Evolutionary conservation across 805 yeast genomes (phyloP).

Genomic region (Ogataea dorogensis): DNA sequence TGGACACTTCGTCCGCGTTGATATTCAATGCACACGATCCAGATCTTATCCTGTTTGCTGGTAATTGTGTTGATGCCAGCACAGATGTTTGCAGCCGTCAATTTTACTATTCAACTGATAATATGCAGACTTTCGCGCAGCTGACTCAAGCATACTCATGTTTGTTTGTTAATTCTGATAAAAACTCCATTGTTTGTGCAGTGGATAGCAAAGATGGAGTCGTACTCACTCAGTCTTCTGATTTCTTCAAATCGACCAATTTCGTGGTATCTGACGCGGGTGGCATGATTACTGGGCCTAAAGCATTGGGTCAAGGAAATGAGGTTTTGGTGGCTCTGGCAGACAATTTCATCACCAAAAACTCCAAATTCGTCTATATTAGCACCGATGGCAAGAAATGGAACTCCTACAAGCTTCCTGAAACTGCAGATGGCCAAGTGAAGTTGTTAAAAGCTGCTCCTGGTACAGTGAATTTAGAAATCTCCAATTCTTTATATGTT

Average conservation of each 20-base stretch:
- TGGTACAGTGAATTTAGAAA: slow-evolving; percentile 7
- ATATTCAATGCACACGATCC: slow-evolving; percentile 40
- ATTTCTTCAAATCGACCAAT: slow-evolving; percentile 42
- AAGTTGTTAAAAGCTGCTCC: slow-evolving; percentile 15
- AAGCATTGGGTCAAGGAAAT: slow-evolving; percentile 36
- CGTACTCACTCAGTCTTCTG: slow-evolving; percentile 39
- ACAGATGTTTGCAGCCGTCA: slow-evolving; percentile 36
- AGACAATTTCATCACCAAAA: slow-evolving; percentile 24
- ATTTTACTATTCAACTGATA: slow-evolving; percentile 45
- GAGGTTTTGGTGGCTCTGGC: slow-evolving; percentile 37
- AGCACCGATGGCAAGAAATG: slow-evolving; percentile 36
- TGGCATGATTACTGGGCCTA: slow-evolving; percentile 32
- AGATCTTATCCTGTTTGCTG: slow-evolving; percentile 38
- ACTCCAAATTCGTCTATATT: slow-evolving; percentile 28
- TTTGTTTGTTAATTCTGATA: slow-evolving; percentile 25
- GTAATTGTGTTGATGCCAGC: slow-evolving; percentile 34
- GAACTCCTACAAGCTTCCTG: slow-evolving; percentile 36
- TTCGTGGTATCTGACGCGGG: slow-evolving; percentile 31
- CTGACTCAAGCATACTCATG: slow-evolving; percentile 35
- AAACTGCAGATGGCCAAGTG: slow-evolving; percentile 2
- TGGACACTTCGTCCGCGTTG: slow-evolving; percentile 26
- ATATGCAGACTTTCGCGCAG: slow-evolving; percentile 36
- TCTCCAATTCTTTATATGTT: slow-evolving; percentile 6
- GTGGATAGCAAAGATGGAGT: slow-evolving; percentile 41
- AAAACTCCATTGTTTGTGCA: slow-evolving; percentile 43